Conservation (phyloP, 148 eudicot genomes). For the Polygonum aviculare region DNA sequence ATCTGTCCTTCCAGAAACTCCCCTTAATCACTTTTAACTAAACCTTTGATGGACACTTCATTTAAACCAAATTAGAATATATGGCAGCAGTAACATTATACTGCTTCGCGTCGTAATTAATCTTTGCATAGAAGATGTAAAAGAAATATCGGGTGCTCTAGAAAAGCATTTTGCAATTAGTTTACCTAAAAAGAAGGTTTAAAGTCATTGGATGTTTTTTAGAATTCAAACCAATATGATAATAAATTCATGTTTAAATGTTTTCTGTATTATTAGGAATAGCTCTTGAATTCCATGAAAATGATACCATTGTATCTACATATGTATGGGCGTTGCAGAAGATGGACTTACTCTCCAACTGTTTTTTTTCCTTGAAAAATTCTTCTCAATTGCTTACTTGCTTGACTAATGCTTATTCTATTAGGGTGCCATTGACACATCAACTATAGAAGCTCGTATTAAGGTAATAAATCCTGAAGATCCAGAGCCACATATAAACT, state of each 20-base stretch:
- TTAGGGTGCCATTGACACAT: slow-evolving; percentile 88
- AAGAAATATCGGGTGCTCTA: too few relatives aligned
- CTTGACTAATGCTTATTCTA: neutral
- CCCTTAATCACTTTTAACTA: neutral
- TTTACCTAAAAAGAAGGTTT: too few relatives aligned
- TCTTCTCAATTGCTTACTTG: neutral
- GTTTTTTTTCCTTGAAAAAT: neutral
- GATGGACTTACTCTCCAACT: neutral
- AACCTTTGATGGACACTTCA: neutral
- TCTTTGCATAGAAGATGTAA: too few relatives aligned
- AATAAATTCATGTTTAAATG: too few relatives aligned
- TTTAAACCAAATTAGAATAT: neutral
- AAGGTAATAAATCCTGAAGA: slow-evolving; percentile 83
- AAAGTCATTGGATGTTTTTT: too few relatives aligned
- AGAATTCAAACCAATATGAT: too few relatives aligned
- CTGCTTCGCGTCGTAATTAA: neutral
- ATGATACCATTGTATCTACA: too few relatives aligned
- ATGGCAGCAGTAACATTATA: neutral
- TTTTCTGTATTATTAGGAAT: too few relatives aligned
- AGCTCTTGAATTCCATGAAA: too few relatives aligned
- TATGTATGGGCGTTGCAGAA: neutral
- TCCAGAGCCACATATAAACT: slow-evolving; percentile 77
- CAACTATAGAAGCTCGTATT: slow-evolving; percentile 75
- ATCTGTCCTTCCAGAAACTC: neutral
- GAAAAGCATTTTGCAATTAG: too few relatives aligned